phyloP scores from a whole-genome alignment of 2,329 filamentous ascomycete genomes.

The Didymellaceae sp. region DNA sequence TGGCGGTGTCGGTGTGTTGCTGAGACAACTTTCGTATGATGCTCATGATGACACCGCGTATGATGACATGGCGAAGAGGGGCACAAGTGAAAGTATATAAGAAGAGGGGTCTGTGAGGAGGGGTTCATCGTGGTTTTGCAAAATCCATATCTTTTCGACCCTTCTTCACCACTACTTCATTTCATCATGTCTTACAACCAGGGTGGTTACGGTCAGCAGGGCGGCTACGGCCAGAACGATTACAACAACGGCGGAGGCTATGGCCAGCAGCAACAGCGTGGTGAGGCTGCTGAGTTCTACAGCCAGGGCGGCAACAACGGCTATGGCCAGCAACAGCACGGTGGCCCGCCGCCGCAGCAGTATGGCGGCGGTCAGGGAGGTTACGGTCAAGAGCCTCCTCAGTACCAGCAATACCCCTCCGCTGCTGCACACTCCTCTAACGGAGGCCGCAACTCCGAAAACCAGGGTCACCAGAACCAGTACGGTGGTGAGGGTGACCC shows the following conservation, averaged over 20 bases:
- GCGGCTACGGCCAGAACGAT: constrained; percentile 7
- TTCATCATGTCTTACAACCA: constrained; percentile 16
- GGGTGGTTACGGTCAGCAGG: constrained; percentile 5
- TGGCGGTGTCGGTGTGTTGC: constrained; percentile 20
- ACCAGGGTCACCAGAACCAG: constrained; percentile 33
- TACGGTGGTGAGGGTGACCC: constrained; percentile 29
- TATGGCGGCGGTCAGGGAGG: constrained; percentile 14
- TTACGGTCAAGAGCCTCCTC: constrained; percentile 28
- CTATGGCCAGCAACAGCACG: constrained; percentile 25
- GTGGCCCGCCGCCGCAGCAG: constrained; percentile 24
- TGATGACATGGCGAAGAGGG: constrained; percentile 13
- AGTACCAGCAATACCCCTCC: constrained; percentile 33
- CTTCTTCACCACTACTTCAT: background rate
- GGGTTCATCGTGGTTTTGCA: constrained; percentile 4
- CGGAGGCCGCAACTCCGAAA: constrained; percentile 30
- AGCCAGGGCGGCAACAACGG: constrained; percentile 16
- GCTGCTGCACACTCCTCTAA: constrained; percentile 31
- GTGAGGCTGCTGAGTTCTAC: constrained; percentile 25
- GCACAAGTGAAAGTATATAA: constrained; percentile 13
- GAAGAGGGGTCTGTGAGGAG: background rate
- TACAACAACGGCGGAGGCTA: constrained; percentile 20
- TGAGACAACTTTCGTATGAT: constrained; percentile 17
- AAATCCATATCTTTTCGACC: background rate
- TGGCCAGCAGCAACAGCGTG: constrained; percentile 18
- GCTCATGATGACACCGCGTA: constrained; percentile 8